A percentile compares a stretch with the other conserved stretches of the same genome.
Evolutionary conservation across 2,329 filamentous ascomycete species (phyloP).

Genomic region (Apiospora phragmitis): DNA sequence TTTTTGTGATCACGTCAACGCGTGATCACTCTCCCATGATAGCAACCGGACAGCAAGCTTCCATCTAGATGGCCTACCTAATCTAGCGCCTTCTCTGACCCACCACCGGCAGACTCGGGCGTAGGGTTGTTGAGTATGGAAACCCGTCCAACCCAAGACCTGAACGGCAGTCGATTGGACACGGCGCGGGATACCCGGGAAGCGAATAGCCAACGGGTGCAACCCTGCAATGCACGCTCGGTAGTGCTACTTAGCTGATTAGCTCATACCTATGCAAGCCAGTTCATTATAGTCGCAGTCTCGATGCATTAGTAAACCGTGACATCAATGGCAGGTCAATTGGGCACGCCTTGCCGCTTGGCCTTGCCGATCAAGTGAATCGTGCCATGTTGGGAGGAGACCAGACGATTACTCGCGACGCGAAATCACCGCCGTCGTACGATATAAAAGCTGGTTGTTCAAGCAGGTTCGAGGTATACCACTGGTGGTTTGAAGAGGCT

Average conservation of each 20-base stretch:
- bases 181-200: background rate
- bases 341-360: background rate
- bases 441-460: background rate
- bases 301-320: background rate
- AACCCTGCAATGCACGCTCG: background rate
- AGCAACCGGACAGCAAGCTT: background rate
- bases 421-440: background rate
- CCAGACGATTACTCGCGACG: background rate
- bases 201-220: background rate
- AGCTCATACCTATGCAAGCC: background rate
- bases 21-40: background rate
- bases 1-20: background rate
- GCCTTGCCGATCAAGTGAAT: background rate
- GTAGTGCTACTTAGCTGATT: background rate
- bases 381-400: background rate
- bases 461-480: background rate
- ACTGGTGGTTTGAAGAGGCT: background rate
- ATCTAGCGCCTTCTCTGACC: background rate
- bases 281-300: background rate
- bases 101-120: background rate
- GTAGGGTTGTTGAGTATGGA: background rate
- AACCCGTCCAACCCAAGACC: background rate
- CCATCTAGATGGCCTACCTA: background rate
- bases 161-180: background rate
- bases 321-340: background rate